Conservation (phyloP, 805 yeast species). For the Scheffersomyces lignosus region DNA sequence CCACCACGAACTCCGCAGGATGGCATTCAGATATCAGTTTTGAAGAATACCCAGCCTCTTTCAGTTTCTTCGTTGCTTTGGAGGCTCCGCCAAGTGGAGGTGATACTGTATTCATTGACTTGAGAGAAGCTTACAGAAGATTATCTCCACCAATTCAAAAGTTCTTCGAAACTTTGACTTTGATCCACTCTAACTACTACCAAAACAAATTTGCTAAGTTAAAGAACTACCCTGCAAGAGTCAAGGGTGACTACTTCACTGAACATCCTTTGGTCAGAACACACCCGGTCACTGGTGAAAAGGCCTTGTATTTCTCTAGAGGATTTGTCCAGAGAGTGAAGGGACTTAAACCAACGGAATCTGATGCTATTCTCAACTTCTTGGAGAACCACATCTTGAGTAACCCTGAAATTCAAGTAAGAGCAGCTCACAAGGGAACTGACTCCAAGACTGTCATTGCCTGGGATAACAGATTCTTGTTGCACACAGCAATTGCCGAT, state of each 20-base stretch:
- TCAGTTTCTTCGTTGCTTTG: constrained; percentile 24
- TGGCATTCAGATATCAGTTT: constrained; percentile 29
- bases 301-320: constrained; percentile 21
- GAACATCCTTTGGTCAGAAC: constrained; percentile 31
- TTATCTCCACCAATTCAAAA: constrained; percentile 22
- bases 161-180: constrained; percentile 22
- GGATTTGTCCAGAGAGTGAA: constrained; percentile 21
- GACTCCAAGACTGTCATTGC: constrained; percentile 22
- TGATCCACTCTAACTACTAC: constrained; percentile 22
- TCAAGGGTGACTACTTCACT: constrained; percentile 18
- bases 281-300: constrained; percentile 29
- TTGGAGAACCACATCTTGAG: constrained; percentile 19
- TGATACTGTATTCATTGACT: constrained; percentile 25
- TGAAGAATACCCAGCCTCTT: constrained; percentile 25
- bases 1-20: constrained; percentile 7
- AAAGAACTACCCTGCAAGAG: constrained; percentile 13
- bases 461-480: constrained; percentile 25
- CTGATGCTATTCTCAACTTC: constrained; percentile 20
- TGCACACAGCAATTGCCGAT: constrained; percentile 23
- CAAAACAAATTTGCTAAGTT: constrained; percentile 17
- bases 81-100: constrained; percentile 28
- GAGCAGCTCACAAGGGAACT: constrained; percentile 25
- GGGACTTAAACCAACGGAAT: constrained; percentile 22
- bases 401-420: constrained; percentile 26
- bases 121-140: constrained; percentile 25